Evolutionary conservation across 371 early-diverging fungal species (phyloP).

Genomic region (Phascolomyces articulosus): DNA sequence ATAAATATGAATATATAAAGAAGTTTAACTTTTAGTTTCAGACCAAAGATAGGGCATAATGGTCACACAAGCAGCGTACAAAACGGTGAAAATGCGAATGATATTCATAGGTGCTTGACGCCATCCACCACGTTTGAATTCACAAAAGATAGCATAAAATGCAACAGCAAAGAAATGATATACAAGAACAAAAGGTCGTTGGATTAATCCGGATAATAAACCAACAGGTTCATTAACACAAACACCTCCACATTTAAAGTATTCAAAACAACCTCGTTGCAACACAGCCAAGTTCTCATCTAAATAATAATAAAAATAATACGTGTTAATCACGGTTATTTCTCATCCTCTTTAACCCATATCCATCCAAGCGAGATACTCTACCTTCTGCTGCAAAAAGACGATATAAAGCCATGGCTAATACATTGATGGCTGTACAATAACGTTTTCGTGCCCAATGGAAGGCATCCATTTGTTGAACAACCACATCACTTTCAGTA

Average conservation of each 20-base stretch:
- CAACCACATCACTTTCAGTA: slow-evolving; percentile 51
- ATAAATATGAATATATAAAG: neutral
- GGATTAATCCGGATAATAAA: slow-evolving; percentile 75
- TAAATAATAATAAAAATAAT: neutral
- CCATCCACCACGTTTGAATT: slow-evolving; percentile 44
- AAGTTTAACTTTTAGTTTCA: slow-evolving; percentile 46
- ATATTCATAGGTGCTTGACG: slow-evolving; percentile 38
- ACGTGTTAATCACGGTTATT: too few relatives aligned
- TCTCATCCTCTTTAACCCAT: too few relatives aligned
- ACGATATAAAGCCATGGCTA: slow-evolving; percentile 88
- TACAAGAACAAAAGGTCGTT: slow-evolving; percentile 68
- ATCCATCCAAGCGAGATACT: neutral
- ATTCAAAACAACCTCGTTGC: slow-evolving; percentile 87
- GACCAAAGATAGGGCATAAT: slow-evolving; percentile 61
- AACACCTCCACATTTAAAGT: slow-evolving; percentile 82
- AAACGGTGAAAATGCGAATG: slow-evolving; percentile 40
- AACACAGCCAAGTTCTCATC: slow-evolving; percentile 60
- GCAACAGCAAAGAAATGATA: slow-evolving; percentile 89
- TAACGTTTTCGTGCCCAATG: slow-evolving; percentile 82
- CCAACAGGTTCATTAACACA: slow-evolving; percentile 85
- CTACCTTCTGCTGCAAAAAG: slow-evolving; percentile 72
- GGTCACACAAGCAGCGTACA: slow-evolving; percentile 59
- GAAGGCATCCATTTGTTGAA: slow-evolving; percentile 62
- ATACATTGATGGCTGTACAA: slow-evolving; percentile 83
- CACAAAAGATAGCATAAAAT: slow-evolving; percentile 61